Evolutionary conservation across 108 stramenopile species (phyloP), one percentile per base, ranked within the genome.

Genomic region (Fragilariopsis cylindrus): DNA sequence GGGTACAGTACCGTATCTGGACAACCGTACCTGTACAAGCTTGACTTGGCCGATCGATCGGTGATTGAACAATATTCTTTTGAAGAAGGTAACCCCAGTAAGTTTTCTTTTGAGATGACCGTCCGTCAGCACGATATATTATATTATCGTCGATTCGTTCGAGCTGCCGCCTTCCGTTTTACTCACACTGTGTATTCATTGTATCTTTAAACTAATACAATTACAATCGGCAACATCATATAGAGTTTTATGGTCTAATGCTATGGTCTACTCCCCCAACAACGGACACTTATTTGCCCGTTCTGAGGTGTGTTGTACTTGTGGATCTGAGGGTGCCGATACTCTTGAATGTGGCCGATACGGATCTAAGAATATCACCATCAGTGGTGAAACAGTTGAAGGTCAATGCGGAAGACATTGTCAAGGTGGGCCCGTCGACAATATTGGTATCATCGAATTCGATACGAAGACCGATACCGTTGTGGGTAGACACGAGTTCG

Each of bases 381-480:
- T 68, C 15, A 70, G 19, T 62, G 71, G 72, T 48, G 65, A 70
- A 72, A 16, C 16, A 4, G 40, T 70, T 16, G 64, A 72, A 49
- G 77, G 60, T 15, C 47, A 5, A 39, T 64, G 63, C 30, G 77
- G 77, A 30, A 5, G 13, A 18, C 42, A 12, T 19, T 78, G 77
- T 55, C 70, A 78, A 67, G 77, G 77, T 2, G 49, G 44, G n/a
- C 13, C 42, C 3, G 63, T 39, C 6, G 71, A 78, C 45, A 55
- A 50, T 52, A 55, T 72, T 18, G 71, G 71, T 16, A 63, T 78
- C 4, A 43, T 43, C 45, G 77, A 72, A 48, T 78, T 65, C 21
- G 77, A 78, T 21, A 78, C 77, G 15, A 45, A 16, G 8, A n/a
- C 54, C 30, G 75, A 78, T 18, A 72, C 21, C 12, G 40, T 78